Evolutionary conservation across 2,329 filamentous ascomycete species (phyloP), one percentile per base, ranked within the genome.

Genomic region (Penicillium oxalicum): DNA sequence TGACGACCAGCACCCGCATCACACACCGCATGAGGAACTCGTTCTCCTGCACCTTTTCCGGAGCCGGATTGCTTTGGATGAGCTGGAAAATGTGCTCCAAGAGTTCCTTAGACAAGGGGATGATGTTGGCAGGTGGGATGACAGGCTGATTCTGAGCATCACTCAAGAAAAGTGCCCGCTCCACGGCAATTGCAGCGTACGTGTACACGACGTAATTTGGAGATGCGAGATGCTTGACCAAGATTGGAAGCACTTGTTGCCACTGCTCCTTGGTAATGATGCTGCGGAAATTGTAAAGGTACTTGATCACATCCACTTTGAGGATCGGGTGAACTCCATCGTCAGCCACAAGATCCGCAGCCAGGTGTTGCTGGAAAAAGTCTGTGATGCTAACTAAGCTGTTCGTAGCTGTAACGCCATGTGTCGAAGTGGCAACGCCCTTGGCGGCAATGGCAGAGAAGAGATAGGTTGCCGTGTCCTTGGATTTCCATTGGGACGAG

Each of bases 1-100:
- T 87, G 55, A 97, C 91, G 56, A 98, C 90, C 52, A 98, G 77
- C 9, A 98, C 91, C 60, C 93, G 83, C 93, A 98, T 98, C 48
- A 96, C 89, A 62, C 93, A 98, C 61, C 90, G 88, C 91, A 98
- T 97, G 63, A 98, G 70, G 68, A 97, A 98, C 66, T 98, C 93
- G 65, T 98, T 98, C 71, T 98, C 93, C 65, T 98, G 93, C 53
- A 98, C 83, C 76, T 97, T 98, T 56, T 91, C 83, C 1, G 94
- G 86, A 9, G 87, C 85, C 4, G 79, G 77, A 60, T 95, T 86
- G 65, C 87, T 88, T 65, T 94, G 87, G 56, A 98, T 89, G 45
- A 98, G 78, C 55, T 85, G 84, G 77, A 98, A 97, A 9, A 98
- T 77, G 63, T 97, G 91, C 46, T 88, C 80, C 18, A 97, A 75